Base-by-base conservation (phyloP, 805 yeast species). In the Lachancea dasiensis region DNA sequence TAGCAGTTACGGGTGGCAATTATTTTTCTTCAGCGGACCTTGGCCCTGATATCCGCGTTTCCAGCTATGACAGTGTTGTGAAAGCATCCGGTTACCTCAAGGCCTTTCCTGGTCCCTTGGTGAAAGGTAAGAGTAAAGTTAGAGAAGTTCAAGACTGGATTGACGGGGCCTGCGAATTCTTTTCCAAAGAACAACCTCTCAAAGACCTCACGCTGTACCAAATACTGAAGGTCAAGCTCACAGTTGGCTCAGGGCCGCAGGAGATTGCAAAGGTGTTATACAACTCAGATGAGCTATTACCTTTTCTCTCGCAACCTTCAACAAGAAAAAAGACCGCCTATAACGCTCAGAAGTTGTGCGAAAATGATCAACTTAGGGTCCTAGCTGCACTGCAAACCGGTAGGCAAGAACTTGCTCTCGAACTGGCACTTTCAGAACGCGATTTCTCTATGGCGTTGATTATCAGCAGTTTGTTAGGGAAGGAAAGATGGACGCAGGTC, bases 371-470 rank as follows among this genome's bases (percentile, higher is more conserved):
- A 26, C 51, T 36, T 48, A 54, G 28, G 43, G 67, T 43, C 50
- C 60, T 50, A 45, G 58, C 46, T 24, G 55, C 67, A 29, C 63
- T 78, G 27, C 79, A 77, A 46, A 59, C 64, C 4, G 96, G 96
- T 1, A 69, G 79, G 40, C 73, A 78, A 17, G 75, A 73, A 10
- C 72, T 68, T 4, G 96, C 95, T 0, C 60, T 87, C 33, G 66
- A 70, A 17, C 63, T 68, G 38, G 79, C 92, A 1, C 56, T 87
- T 14, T 65, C 71, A 1, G 72, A 75, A 37, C 72, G 76, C 7
- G 84, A 85, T 47, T 89, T 85, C 81, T 78, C 90, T 0, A 67
- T 87, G 58, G 82, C 95, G 0, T 60, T 90, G 38, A 56, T 86
- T 21, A 64, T 89, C 34, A 79, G 94, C 1, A 72, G 79, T 43